phyloP scores from a whole-genome alignment of 2,329 filamentous ascomycete species.

The Aphanoascus verrucosus region DNA sequence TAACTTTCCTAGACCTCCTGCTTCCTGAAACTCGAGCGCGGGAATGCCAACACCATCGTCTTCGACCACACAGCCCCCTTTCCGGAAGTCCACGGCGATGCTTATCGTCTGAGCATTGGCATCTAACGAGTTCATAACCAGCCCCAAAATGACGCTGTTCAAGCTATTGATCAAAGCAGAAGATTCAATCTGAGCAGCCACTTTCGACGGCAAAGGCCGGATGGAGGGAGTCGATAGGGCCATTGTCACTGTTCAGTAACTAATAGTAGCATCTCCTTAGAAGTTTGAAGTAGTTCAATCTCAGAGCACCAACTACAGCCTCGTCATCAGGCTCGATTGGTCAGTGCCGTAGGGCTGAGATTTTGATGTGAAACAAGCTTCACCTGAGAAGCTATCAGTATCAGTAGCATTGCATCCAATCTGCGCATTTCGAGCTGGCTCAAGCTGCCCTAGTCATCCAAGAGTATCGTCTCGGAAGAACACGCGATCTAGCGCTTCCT shows the following conservation, averaged over 20 bases:
- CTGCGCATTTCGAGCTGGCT: background rate
- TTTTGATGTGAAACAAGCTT: background rate
- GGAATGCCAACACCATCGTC: constrained; percentile 75
- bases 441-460: background rate
- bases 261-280: background rate
- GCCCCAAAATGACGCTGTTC: constrained; percentile 57
- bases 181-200: constrained; percentile 70
- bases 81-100: constrained; percentile 60
- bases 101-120: constrained; percentile 59
- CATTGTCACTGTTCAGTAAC: background rate
- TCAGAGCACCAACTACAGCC: background rate
- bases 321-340: background rate
- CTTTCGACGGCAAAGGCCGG: constrained; percentile 54
- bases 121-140: constrained; percentile 78
- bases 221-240: background rate
- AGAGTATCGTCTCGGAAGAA: background rate
- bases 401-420: background rate
- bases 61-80: constrained; percentile 67
- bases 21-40: constrained; percentile 57
- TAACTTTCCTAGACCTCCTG: constrained; percentile 60
- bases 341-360: background rate
- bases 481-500: background rate
- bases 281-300: background rate
- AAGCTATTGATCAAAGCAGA: constrained; percentile 69
- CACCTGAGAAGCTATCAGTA: no score